Percentiles rank a stretch among this genome's conserved stretches.
These are phyloP conservation scores for Cyclotella atomus DNA, from an alignment of 108 stramenopile species.

Conservation along the genomic window DNA sequence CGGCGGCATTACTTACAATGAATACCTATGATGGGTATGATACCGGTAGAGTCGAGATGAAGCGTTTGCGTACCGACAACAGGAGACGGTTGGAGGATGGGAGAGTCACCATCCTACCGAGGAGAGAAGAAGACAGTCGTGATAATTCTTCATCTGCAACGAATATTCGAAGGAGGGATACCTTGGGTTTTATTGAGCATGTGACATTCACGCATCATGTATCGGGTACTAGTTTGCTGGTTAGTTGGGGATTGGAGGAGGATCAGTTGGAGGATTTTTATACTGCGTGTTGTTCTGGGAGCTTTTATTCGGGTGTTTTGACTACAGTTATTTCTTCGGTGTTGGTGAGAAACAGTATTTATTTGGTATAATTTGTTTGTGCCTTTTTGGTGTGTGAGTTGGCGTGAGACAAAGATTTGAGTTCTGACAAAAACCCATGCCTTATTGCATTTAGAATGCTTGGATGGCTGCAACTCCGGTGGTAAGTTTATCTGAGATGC, in stretches of 20 bases:
- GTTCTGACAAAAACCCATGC: too few relatives aligned
- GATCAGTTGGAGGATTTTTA: conserved; percentile 36
- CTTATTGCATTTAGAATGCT: conserved; percentile 13
- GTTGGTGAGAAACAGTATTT: conserved; percentile 8
- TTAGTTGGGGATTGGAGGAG: conserved; percentile 35
- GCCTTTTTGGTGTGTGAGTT: too few relatives aligned
- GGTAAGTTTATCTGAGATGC: conserved; percentile 3
- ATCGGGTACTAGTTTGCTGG: conserved; percentile 31
- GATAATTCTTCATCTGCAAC: conserved; percentile 11
- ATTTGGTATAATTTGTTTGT: neutral
- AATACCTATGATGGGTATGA: conserved; percentile 46
- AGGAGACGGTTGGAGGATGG: neutral
- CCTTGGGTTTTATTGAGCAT: conserved; percentile 35
- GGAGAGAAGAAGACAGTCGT: too few relatives aligned
- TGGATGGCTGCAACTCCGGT: conserved; percentile 47
- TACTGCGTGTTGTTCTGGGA: conserved; percentile 42
- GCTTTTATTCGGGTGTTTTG: conserved; percentile 42
- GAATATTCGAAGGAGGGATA: conserved; percentile 17
- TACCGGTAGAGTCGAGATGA: conserved; percentile 1
- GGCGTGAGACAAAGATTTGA: too few relatives aligned
- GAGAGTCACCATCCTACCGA: too few relatives aligned
- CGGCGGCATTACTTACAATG: conserved; percentile 33
- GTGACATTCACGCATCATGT: conserved; percentile 43
- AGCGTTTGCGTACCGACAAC: neutral
- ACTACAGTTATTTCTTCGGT: conserved; percentile 42